Base-by-base conservation (phyloP, 805 yeast species). In the Groenewaldozyma salmanticensis region DNA sequence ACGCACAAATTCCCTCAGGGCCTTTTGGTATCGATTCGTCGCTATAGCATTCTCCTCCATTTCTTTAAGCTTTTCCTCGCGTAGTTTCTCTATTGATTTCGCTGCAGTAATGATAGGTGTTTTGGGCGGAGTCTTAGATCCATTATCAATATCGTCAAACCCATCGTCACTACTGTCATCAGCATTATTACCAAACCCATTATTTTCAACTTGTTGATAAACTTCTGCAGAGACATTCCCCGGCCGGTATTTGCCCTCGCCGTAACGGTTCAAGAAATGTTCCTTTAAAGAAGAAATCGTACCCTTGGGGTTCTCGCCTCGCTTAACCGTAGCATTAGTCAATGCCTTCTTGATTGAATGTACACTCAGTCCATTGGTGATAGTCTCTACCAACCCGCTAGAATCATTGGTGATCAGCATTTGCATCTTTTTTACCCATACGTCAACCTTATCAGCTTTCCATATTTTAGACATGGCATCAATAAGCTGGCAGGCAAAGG, bases 401-500 rank as follows among this genome's bases (percentile, higher is more conserved):
- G 79, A 80, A 1, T 94, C 82, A 52, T 95, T 82, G 0, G 98
- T 92, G 33, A 90, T 80, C 45, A 92, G 67, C 42, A 92, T 92
- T 52, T 85, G 78, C 97, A 92, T 90, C 49, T 79, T 71, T 52
- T 88, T 90, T 2, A 88, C 92, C 97, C 98, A 92, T 3, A 79
- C 85, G 21, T 72, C 79, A 5, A 83, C 77, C 2, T 70, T 68
- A 19, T 75, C 74, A 22, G 68, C 72, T 37, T 74, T 73, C 97
- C 97, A 92, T 34, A 86, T 77, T 38, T 76, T 76, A 1, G 94
- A 78, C 64, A 90, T 84, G 19, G 94, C 81, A 46, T 82, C 81
- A 39, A 92, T 90, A 34, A 92, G 60, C 59, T 92, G 98, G 48
- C 96, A 87, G 0, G 98, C 98, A 68, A 92, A 87, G 0, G 98